Conservation (phyloP, 179 eudicot species). For the Silene noctiflora region DNA sequence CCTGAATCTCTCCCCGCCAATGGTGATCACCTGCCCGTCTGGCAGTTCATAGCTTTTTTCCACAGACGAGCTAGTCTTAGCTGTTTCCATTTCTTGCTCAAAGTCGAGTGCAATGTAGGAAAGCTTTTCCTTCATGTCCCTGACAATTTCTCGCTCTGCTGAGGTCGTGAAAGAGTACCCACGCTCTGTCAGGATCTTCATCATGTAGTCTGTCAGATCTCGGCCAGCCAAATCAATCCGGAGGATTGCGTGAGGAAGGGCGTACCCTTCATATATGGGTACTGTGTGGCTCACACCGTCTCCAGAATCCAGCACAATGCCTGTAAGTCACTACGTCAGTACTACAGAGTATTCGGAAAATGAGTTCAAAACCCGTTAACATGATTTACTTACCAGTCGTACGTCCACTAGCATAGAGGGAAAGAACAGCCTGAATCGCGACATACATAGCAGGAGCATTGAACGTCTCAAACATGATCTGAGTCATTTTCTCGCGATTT, state of each 20-base stretch:
- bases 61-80: slow-evolving; percentile 36
- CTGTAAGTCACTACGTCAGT: slow-evolving; percentile 13
- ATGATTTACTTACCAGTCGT: slow-evolving; percentile 34
- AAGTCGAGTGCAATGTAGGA: slow-evolving; percentile 34
- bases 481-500: slow-evolving; percentile 41
- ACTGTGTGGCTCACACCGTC: slow-evolving; percentile 40
- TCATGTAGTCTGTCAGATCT: slow-evolving; percentile 37
- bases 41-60: slow-evolving; percentile 39
- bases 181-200: slow-evolving; percentile 38
- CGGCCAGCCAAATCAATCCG: slow-evolving; percentile 37
- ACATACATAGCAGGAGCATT: slow-evolving; percentile 44
- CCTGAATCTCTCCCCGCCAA: slow-evolving; percentile 36
- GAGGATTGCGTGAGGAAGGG: slow-evolving; percentile 39
- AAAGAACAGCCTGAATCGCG: slow-evolving; percentile 42
- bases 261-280: slow-evolving; percentile 36
- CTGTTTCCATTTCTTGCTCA: slow-evolving; percentile 39
- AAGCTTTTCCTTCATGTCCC: slow-evolving; percentile 38
- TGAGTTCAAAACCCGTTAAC: too few relatives aligned
- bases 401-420: slow-evolving; percentile 43
- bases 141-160: slow-evolving; percentile 38
- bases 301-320: slow-evolving; percentile 37
- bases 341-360: too few relatives aligned
- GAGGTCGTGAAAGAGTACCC: slow-evolving; percentile 39
- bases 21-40: slow-evolving; percentile 38
- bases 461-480: slow-evolving; percentile 39